A percentile compares a stretch with the other conserved stretches of the same genome.
phyloP scores from a whole-genome alignment of 345 rosid genomes.

The Diplotaxis tenuifolia region DNA sequence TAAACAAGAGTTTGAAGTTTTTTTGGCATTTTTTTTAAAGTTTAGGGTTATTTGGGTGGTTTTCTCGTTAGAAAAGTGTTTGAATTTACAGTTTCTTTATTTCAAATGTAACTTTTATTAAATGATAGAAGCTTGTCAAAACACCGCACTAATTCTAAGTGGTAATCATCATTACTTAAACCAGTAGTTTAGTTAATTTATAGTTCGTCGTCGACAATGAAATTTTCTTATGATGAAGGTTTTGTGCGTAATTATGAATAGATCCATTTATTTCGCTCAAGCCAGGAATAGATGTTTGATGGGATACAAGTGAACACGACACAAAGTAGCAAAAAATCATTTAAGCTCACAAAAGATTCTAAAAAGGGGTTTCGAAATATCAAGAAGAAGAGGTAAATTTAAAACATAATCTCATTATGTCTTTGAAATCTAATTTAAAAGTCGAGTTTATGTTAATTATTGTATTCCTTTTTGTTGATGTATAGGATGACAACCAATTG shows the following conservation, averaged over 20 bases:
- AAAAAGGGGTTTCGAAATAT: slow-evolving; percentile 6
- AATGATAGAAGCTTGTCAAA: slow-evolving; percentile 13
- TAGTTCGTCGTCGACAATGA: slow-evolving; percentile 28
- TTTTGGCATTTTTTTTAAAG: too few species aligned
- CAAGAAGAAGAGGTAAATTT: background rate
- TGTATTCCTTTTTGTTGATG: slow-evolving; percentile 20
- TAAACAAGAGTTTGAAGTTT: too few species aligned
- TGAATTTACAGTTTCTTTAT: background rate
- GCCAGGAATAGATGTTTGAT: slow-evolving; percentile 37
- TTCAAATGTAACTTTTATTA: background rate
- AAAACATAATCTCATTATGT: slow-evolving; percentile 33
- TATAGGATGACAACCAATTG: slow-evolving; percentile 33
- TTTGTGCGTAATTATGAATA: slow-evolving; percentile 30
- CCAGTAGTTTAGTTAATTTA: slow-evolving; percentile 1
- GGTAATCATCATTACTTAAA: slow-evolving; percentile 29
- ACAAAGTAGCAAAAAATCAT: slow-evolving; percentile 21
- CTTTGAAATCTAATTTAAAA: slow-evolving; percentile 37
- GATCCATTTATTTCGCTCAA: slow-evolving; percentile 22
- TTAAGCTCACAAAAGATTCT: slow-evolving; percentile 9
- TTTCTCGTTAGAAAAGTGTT: too few species aligned
- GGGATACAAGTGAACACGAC: slow-evolving; percentile 37
- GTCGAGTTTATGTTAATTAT: slow-evolving; percentile 25
- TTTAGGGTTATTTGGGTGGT: too few species aligned
- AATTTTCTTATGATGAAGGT: slow-evolving; percentile 36
- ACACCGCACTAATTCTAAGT: slow-evolving; percentile 15